Evolutionary conservation across 495 filamentous ascomycete genomes (phyloP), one percentile per base, ranked within the genome.

Genomic region (Aspergillus avenaceus): DNA sequence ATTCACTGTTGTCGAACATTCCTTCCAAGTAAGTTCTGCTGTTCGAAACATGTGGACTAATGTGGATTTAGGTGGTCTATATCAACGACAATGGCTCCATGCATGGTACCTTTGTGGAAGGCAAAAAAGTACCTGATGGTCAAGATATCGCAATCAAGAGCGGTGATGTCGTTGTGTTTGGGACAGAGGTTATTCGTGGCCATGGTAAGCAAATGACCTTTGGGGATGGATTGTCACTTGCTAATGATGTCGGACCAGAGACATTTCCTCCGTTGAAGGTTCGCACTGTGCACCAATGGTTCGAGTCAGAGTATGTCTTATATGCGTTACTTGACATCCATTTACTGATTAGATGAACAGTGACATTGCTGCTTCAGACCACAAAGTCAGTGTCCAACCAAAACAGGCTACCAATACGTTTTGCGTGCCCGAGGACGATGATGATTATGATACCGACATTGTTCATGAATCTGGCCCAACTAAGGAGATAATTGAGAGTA

Each of bases 51-150:
- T 54, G 28, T 55, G 71, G 36, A 73, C 16, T 1, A 25, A 6
- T 21, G 11, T 37, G 55, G 43, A 27, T 47, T 29, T 41, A 75
- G 70, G 49, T 54, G 41, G 58, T 79, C 28, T 70, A 69, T 16
- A 65, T 82, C 41, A 48, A 62, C 45, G 80, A 84, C 49, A 63
- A 57, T 32, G 73, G 69, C n/a, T 83, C 80, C 11, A 81, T 80
- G 53, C 80, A 84, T 54, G 80, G 80, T 7, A 84, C 80, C 5
- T 80, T 59, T 47, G 29, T 84, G 25, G 74, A 79, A 29, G 65
- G 66, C n/a, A 46, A 55, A 16, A 73, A 66, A 32, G 52, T 84
- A 19, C 50, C 58, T 2, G 22, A 54, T 8, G 60, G 70, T 5
- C 56, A 77, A 48, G 49, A 64, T 25, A 61, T 61, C 21, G 52